Evolutionary conservation across 129 eudicot genomes (phyloP).

Genomic region (Lactuca saligna): DNA sequence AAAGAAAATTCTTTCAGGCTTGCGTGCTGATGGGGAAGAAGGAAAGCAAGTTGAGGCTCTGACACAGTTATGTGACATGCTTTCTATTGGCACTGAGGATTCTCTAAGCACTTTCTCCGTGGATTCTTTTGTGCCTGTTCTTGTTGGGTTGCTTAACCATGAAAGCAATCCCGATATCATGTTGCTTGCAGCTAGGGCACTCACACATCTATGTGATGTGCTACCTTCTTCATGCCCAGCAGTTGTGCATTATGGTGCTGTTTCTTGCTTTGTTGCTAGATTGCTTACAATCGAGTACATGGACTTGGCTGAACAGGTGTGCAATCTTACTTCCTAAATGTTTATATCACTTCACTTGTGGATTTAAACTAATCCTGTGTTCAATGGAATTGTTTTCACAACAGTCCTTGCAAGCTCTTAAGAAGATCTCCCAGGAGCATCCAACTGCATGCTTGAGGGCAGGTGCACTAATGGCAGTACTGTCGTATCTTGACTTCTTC

Average conservation of each 20-base stretch:
- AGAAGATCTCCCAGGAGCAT: constrained; percentile 91
- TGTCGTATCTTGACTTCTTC: constrained; percentile 82
- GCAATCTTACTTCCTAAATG: neutral
- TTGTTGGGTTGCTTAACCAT: constrained; percentile 86
- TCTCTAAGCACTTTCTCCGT: constrained; percentile 87
- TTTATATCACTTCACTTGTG: neutral
- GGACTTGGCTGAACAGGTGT: constrained; percentile 89
- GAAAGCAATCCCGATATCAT: constrained; percentile 96
- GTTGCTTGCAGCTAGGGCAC: constrained; percentile 94
- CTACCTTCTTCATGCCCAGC: constrained; percentile 93
- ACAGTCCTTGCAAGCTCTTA: constrained; percentile 92
- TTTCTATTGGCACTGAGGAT: constrained; percentile 94
- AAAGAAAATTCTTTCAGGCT: constrained; percentile 78
- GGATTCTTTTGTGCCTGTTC: constrained; percentile 93
- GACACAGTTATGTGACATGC: constrained; percentile 91
- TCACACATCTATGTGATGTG: constrained; percentile 92
- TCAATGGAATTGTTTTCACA: neutral
- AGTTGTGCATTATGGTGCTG: constrained; percentile 97
- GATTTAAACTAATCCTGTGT: neutral
- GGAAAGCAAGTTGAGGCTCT: constrained; percentile 92
- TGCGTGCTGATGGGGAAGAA: constrained; percentile 98
- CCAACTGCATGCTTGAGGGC: constrained; percentile 96
- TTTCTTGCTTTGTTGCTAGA: constrained; percentile 84
- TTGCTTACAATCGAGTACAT: constrained; percentile 91
- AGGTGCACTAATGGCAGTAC: constrained; percentile 96